Base-by-base conservation (phyloP, 768 basidiomycete species). In the Coprinellus micaceus region DNA sequence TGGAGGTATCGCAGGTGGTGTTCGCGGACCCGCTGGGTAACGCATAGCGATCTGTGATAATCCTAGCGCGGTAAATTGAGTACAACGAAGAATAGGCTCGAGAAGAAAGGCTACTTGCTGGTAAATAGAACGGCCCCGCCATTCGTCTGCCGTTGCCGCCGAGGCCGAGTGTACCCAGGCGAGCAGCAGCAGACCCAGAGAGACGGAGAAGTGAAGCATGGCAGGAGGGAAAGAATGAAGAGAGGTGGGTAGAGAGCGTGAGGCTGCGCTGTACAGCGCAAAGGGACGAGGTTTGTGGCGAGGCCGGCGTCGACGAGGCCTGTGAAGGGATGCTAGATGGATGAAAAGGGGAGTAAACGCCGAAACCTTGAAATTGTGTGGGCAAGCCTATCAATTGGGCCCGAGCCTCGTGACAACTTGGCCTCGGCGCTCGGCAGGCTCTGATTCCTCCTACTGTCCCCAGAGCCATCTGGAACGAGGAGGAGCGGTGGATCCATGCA, bases 91-190 rank as follows among this genome's bases (percentile, higher is more conserved):
- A 19, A 15, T 44, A 21, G 50, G 15, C 29, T 43, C 30, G 52
- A 36, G 4, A 30, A 37, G 28, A 24, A 48, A 25, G 19, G 30
- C 12, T 41, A 41, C 79, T 36, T 58, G 85, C 85, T 93, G 90
- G 72, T 93, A 93, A 60, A 91, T 88, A 21, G 89, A 88, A 46
- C 87, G 83, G 39, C 81, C 76, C 60, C 87, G 76, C 90, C 88
- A 91, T 64, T 89, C 76, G 52, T 87, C 85, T 30, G 86, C 81
- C 47, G 85, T 84, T 3, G 86, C 87, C 19, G 84, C 82, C 53
- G 71, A 71, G 11, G 70, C 76, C 47, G 72, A 65, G 45, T 63
- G 60, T 39, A 67, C 49, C 36, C 58, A 57, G 3, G 58, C 52
- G 39, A 57, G 60, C 24, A 50, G 54, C 40, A 43, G 59, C 49